Percentiles rank a stretch among this genome's conserved stretches.
phyloP scores from a whole-genome alignment of 2,329 filamentous ascomycete species.

The Epichloe uncinata region DNA sequence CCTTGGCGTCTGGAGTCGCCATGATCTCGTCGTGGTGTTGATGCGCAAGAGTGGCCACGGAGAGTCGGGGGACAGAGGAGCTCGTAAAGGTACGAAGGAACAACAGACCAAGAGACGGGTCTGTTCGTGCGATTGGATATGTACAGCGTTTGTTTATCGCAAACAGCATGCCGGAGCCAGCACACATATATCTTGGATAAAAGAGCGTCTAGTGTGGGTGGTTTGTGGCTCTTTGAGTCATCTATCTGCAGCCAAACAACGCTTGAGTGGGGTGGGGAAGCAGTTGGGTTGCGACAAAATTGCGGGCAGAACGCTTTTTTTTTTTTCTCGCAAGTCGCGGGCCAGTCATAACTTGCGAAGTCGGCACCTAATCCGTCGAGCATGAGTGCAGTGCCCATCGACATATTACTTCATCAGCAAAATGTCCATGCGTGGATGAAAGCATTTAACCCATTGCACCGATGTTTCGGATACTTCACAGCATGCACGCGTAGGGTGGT shows the following conservation, averaged over 20 bases:
- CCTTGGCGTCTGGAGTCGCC: constrained; percentile 16
- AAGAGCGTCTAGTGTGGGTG: constrained; percentile 6
- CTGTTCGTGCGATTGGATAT: constrained; percentile 2
- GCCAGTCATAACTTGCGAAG: neutral
- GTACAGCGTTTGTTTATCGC: constrained; percentile 6
- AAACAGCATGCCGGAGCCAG: constrained; percentile 9
- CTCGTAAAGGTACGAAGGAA: constrained; percentile 3
- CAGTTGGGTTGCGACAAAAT: constrained; percentile 4
- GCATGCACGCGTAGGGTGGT: no score
- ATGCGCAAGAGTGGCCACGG: neutral
- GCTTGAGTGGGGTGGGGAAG: constrained; percentile 4
- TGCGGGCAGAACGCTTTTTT: neutral
- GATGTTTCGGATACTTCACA: no score
- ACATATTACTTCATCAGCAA: no score
- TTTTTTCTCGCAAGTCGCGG: neutral
- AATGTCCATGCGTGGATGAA: no score
- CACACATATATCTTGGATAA: neutral
- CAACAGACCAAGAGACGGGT: neutral
- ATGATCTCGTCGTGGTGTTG: constrained; percentile 11
- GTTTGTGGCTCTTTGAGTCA: constrained; percentile 8
- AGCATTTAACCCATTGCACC: no score
- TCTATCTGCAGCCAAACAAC: constrained; percentile 5
- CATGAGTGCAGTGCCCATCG: no score
- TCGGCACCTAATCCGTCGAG: neutral
- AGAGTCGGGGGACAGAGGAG: neutral